Percentiles rank a stretch among this genome's conserved stretches.
phyloP scores from a whole-genome alignment of 73 alveolate genomes.

The Tetrahymena elliotti region DNA sequence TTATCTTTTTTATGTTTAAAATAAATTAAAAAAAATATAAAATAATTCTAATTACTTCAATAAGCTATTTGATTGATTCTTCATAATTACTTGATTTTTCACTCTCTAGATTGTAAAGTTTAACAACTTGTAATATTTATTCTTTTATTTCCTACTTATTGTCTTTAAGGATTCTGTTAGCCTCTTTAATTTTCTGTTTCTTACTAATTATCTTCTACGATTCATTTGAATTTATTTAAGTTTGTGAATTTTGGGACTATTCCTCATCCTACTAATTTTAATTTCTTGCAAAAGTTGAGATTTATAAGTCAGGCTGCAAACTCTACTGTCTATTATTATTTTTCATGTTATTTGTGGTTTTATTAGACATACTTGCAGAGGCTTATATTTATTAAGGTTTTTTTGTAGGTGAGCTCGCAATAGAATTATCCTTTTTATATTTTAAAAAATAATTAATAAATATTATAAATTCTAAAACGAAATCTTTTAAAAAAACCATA shows the following conservation, averaged over 20 bases:
- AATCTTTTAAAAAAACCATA: no score
- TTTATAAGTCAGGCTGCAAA: neutral
- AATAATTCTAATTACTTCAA: neutral
- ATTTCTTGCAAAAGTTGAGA: neutral
- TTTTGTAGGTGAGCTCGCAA: neutral
- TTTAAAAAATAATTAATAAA: no score
- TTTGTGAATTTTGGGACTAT: neutral
- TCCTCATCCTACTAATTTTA: neutral
- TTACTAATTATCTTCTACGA: neutral
- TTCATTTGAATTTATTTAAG: neutral
- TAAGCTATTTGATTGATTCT: neutral
- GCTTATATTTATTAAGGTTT: neutral
- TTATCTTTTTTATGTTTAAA: neutral
- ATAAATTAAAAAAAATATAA: neutral
- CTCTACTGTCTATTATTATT: neutral
- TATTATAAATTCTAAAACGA: no score
- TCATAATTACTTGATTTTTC: neutral
- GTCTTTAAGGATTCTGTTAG: neutral
- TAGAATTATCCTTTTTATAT: neutral
- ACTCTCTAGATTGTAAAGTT: neutral
- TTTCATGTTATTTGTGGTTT: neutral
- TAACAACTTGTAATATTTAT: neutral
- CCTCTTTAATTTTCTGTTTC: neutral
- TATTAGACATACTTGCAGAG: neutral
- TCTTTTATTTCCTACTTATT: neutral